phyloP scores from a whole-genome alignment of 2,329 filamentous ascomycete species.

The Penicillium freii region DNA sequence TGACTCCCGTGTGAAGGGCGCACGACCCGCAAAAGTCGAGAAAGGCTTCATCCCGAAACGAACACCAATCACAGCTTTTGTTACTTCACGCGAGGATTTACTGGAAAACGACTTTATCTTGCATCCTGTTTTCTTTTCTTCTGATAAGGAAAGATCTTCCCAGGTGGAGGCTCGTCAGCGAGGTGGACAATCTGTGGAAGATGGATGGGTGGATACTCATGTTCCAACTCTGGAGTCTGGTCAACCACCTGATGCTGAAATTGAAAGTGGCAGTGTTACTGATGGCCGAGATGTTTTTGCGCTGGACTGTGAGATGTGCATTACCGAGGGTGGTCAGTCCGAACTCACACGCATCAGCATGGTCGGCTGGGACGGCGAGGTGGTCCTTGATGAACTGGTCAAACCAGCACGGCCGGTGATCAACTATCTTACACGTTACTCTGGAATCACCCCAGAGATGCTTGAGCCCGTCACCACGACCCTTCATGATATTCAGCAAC shows the following conservation, averaged over 20 bases:
- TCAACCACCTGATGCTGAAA: constrained; percentile 64
- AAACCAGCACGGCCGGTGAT: constrained; percentile 84
- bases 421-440: constrained; percentile 88
- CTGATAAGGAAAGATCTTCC: constrained; percentile 55
- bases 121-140: constrained; percentile 71
- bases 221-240: constrained; percentile 67
- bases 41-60: constrained; percentile 70
- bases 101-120: constrained; percentile 78
- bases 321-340: constrained; percentile 74
- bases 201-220: constrained; percentile 80
- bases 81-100: constrained; percentile 71
- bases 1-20: constrained; percentile 46
- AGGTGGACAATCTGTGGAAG: constrained; percentile 48
- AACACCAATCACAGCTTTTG: constrained; percentile 76
- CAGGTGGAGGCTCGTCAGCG: constrained; percentile 54
- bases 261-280: constrained; percentile 79
- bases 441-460: constrained; percentile 86
- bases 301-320: constrained; percentile 97
- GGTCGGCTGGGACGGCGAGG: constrained; percentile 77
- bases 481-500: constrained; percentile 75
- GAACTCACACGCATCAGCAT: constrained; percentile 88
- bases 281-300: constrained; percentile 76
- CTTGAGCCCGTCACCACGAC: constrained; percentile 80
- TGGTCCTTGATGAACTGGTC: constrained; percentile 85
- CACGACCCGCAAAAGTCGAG: constrained; percentile 61